These are phyloP conservation scores for Stachybotrys chlorohalonatus DNA, from an alignment of 2,329 filamentous ascomycete genomes.

Conservation along the genomic window DNA sequence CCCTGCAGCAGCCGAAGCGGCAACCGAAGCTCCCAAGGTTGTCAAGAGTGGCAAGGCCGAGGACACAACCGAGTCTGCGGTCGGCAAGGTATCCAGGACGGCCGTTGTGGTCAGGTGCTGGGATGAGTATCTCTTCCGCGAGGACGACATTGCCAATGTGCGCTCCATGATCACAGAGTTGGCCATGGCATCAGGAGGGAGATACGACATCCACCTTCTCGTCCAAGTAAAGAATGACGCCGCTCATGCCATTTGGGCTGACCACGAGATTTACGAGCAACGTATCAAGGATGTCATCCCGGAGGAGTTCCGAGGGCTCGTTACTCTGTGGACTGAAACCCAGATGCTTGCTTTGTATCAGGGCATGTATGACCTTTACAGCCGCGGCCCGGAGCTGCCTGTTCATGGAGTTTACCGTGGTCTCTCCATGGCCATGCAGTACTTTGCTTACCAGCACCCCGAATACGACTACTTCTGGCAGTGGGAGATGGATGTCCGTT, in stretches of 20 bases:
- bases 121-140: slow-evolving; percentile 69
- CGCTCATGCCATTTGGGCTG: slow-evolving; percentile 68
- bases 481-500: slow-evolving; percentile 90
- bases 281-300: slow-evolving; percentile 63
- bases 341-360: slow-evolving; percentile 91
- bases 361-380: slow-evolving; percentile 70
- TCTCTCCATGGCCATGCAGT: slow-evolving; percentile 88
- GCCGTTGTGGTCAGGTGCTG: slow-evolving; percentile 77
- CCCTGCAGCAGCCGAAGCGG: slow-evolving; percentile 1
- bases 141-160: slow-evolving; percentile 73
- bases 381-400: slow-evolving; percentile 56
- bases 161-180: slow-evolving; percentile 80
- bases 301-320: slow-evolving; percentile 78
- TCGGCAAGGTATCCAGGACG: slow-evolving; percentile 34
- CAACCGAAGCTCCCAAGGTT: slow-evolving; percentile 1
- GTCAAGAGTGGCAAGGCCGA: slow-evolving; percentile 3
- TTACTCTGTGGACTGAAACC: slow-evolving; percentile 86
- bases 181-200: slow-evolving; percentile 68
- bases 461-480: slow-evolving; percentile 93
- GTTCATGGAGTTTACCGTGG: slow-evolving; percentile 91
- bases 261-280: slow-evolving; percentile 57
- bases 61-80: slow-evolving; percentile 1
- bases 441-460: slow-evolving; percentile 80
- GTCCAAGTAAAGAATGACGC: slow-evolving; percentile 76
- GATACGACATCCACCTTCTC: slow-evolving; percentile 80